phyloP scores from a whole-genome alignment of 495 filamentous ascomycete species.

The Penicillium daleae region DNA sequence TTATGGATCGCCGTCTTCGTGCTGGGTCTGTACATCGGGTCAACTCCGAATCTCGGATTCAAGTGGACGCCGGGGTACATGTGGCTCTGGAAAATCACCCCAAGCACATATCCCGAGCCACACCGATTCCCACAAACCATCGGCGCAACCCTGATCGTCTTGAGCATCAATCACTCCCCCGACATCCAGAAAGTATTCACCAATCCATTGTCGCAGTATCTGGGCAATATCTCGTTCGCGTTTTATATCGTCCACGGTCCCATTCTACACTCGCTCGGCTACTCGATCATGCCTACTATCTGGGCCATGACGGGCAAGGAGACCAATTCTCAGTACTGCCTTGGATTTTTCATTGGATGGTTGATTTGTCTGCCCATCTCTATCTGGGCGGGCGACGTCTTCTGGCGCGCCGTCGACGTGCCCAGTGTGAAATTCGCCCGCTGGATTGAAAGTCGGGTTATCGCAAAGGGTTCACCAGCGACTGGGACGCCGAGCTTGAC shows the following conservation, averaged over 20 bases:
- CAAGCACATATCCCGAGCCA: constrained; percentile 46
- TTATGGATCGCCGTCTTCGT: constrained; percentile 58
- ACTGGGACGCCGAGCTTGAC: constrained; percentile 10
- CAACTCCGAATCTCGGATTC: constrained; percentile 47
- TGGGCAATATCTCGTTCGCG: constrained; percentile 63
- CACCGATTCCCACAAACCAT: constrained; percentile 54
- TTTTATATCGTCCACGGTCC: constrained; percentile 70
- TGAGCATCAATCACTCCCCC: constrained; percentile 55
- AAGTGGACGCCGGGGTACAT: constrained; percentile 51
- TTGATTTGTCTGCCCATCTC: constrained; percentile 53
- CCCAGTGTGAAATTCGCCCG: constrained; percentile 59
- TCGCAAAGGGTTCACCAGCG: constrained; percentile 13
- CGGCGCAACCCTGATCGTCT: constrained; percentile 59
- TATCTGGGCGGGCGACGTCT: constrained; percentile 61
- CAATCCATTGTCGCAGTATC: constrained; percentile 60
- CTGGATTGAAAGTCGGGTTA: constrained; percentile 51
- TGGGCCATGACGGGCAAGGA: constrained; percentile 58
- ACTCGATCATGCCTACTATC: constrained; percentile 53
- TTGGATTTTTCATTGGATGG: constrained; percentile 56
- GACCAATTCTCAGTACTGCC: constrained; percentile 53
- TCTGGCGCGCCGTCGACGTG: constrained; percentile 61
- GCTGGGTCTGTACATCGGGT: constrained; percentile 48
- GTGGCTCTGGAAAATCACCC: constrained; percentile 47
- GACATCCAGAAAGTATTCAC: constrained; percentile 59
- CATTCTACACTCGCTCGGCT: constrained; percentile 54